Percentiles rank a stretch among this genome's conserved stretches.
Conservation (phyloP, 2,329 filamentous ascomycete genomes). For the Pyrenophora teres region DNA sequence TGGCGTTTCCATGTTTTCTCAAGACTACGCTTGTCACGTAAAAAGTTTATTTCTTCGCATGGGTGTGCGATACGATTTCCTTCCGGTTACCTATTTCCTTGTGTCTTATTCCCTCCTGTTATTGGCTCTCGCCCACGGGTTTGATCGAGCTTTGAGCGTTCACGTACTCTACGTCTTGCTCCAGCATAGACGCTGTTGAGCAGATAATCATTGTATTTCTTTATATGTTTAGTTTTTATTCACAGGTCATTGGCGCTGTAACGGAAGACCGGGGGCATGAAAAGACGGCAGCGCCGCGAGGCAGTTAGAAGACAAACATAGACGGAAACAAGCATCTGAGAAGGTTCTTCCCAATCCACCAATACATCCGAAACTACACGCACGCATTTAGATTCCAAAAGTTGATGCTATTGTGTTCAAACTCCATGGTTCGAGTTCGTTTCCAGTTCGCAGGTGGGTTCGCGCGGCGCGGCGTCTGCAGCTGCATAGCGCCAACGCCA, state of each 20-base stretch:
- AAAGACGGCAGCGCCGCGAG: background rate
- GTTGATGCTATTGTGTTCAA: too few relatives aligned
- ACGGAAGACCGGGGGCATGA: background rate
- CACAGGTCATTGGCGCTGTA: background rate
- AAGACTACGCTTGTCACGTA: conserved; percentile 2
- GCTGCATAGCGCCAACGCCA: background rate
- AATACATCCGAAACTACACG: too few relatives aligned
- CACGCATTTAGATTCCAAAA: too few relatives aligned
- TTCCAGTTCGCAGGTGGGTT: background rate
- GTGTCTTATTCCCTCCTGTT: conserved; percentile 6
- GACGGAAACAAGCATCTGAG: too few relatives aligned
- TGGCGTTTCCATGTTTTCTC: background rate
- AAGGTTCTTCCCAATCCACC: too few relatives aligned
- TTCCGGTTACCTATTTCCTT: conserved; percentile 7
- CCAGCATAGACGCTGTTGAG: conserved; percentile 15
- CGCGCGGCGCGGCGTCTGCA: too few relatives aligned
- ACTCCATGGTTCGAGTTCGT: too few relatives aligned
- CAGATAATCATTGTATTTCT: background rate
- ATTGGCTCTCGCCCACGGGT: conserved; percentile 22
- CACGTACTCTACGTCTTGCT: conserved; percentile 6
- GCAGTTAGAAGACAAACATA: background rate
- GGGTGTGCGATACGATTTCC: conserved; percentile 15
- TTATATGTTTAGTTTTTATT: conserved; percentile 3
- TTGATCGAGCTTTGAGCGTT: conserved; percentile 25
- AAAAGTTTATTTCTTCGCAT: conserved; percentile 9